Conservation (phyloP, 2,329 filamentous ascomycete genomes). For the Paracoccidioides brasiliensis region DNA sequence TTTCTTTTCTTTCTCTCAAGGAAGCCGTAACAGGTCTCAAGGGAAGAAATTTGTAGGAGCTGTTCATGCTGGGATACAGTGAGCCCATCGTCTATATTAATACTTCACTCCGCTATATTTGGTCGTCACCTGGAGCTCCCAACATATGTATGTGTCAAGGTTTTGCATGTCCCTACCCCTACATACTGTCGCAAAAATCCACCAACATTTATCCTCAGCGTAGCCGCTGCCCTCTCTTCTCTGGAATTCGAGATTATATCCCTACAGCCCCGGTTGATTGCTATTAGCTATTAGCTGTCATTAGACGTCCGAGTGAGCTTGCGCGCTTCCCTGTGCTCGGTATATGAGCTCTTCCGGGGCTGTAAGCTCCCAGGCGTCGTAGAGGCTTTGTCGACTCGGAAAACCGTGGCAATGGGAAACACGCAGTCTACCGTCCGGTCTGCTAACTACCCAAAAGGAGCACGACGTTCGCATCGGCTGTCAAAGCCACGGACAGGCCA, state of each 20-base stretch:
- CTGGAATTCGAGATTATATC: not conserved
- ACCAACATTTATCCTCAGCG: not conserved
- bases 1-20: not conserved
- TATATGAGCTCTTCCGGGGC: not conserved
- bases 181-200: not conserved
- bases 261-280: not conserved
- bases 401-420: constrained; percentile 22
- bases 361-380: not conserved
- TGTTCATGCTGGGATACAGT: not conserved
- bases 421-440: constrained; percentile 23
- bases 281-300: not conserved
- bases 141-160: not conserved
- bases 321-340: not conserved
- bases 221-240: not conserved
- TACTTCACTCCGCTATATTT: not conserved
- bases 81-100: not conserved
- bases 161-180: not conserved
- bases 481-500: constrained; percentile 25
- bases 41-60: not conserved
- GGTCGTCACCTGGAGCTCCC: not conserved
- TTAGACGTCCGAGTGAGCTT: not conserved
- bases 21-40: not conserved
- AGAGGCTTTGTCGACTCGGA: not conserved
- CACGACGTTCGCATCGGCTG: constrained; percentile 23
- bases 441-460: constrained; percentile 20